These are phyloP conservation scores for Darksidea phi DNA, from an alignment of 495 filamentous ascomycete species.

Conservation along the genomic window DNA sequence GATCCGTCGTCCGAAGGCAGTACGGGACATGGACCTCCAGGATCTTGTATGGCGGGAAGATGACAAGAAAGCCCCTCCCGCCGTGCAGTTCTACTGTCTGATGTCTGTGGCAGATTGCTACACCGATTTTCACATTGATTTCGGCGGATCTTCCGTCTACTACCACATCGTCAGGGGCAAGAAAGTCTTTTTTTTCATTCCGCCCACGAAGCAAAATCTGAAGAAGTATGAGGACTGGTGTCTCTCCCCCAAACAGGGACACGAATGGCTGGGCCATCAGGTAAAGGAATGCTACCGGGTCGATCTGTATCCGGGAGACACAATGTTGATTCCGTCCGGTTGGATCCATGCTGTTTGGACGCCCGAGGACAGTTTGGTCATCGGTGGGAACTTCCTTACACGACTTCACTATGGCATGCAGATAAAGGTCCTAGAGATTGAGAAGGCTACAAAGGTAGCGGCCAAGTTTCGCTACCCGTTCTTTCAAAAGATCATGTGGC, in stretches of 20 bases:
- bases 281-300: conserved; percentile 74
- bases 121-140: conserved; percentile 80
- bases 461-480: conserved; percentile 69
- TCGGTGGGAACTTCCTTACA: conserved; percentile 75
- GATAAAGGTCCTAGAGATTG: conserved; percentile 67
- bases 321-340: conserved; percentile 75
- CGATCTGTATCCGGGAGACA: conserved; percentile 70
- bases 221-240: conserved; percentile 81
- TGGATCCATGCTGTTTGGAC: conserved; percentile 85
- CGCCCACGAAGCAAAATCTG: conserved; percentile 69
- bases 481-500: conserved; percentile 77
- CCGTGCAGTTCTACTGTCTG: conserved; percentile 69
- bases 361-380: conserved; percentile 71
- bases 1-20: conserved; percentile 67
- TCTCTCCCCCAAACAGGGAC: conserved; percentile 68
- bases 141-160: conserved; percentile 75
- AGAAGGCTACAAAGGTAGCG: conserved; percentile 70
- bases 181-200: conserved; percentile 79
- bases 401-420: conserved; percentile 70
- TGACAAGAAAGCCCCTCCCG: conserved; percentile 58
- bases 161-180: conserved; percentile 75
- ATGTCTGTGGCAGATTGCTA: conserved; percentile 81
- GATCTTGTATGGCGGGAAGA: conserved; percentile 71
- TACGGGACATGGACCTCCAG: conserved; percentile 69
- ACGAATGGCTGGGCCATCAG: conserved; percentile 64